Evolutionary conservation across 2,329 filamentous ascomycete genomes (phyloP).

Genomic region (Xylariaceae sp.): DNA sequence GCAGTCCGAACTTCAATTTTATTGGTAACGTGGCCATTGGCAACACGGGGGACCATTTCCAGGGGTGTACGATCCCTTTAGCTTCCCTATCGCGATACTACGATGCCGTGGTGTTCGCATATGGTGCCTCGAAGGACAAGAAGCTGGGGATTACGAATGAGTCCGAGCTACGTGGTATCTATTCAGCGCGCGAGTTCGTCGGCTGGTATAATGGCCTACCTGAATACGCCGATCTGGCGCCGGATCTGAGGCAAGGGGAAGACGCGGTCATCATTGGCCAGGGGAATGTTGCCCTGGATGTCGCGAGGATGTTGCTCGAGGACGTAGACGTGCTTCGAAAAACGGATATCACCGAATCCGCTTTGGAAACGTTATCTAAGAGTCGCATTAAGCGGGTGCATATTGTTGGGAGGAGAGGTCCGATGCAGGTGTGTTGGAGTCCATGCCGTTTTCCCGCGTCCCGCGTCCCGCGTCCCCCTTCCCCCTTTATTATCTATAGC

Average conservation of each 20-base stretch:
- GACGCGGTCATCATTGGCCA: constrained; percentile 87
- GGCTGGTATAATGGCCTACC: constrained; percentile 98
- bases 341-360: constrained; percentile 86
- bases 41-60: constrained; percentile 36
- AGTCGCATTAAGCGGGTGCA: constrained; percentile 75
- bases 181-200: constrained; percentile 88
- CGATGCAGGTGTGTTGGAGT: constrained; percentile 61
- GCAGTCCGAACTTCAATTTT: constrained; percentile 78
- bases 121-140: constrained; percentile 82
- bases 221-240: constrained; percentile 66
- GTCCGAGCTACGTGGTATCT: constrained; percentile 62
- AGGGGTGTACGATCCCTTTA: constrained; percentile 56
- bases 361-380: constrained; percentile 63
- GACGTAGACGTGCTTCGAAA: constrained; percentile 65
- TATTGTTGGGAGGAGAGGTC: constrained; percentile 83
- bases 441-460: too few relatives aligned
- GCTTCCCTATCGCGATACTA: constrained; percentile 71
- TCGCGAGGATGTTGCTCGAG: constrained; percentile 79
- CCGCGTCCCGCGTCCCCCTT: too few relatives aligned
- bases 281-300: constrained; percentile 92
- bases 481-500: neutral
- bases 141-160: constrained; percentile 77
- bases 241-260: constrained; percentile 68
- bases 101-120: constrained; percentile 86
- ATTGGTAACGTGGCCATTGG: constrained; percentile 85